These are phyloP conservation scores for Polytrichum commune DNA, from an alignment of 225 moss, liverwort and hornwort genomes.

Conservation along the genomic window DNA sequence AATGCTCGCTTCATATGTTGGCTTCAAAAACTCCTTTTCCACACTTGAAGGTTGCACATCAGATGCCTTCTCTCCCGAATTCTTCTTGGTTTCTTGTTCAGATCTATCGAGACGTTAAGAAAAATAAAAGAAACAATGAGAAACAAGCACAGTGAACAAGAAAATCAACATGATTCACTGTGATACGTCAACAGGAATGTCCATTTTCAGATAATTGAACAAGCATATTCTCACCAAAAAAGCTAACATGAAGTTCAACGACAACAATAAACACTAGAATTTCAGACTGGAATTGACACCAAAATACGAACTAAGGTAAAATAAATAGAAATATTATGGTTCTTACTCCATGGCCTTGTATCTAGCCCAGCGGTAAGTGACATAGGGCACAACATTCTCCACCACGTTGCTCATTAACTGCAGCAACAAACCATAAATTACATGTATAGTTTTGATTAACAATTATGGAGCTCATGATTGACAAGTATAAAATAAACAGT, in stretches of 20 bases:
- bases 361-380: conserved; percentile 80
- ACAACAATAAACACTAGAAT: too few relatives aligned
- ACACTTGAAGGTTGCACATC: conserved; percentile 41
- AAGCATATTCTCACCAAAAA: too few relatives aligned
- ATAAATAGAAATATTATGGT: neutral
- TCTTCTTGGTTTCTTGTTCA: conserved; percentile 66
- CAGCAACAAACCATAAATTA: neutral
- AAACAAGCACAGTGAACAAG: too few relatives aligned
- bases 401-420: conserved; percentile 87
- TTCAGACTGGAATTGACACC: too few relatives aligned
- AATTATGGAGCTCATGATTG: too few relatives aligned
- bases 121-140: too few relatives aligned
- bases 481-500: too few relatives aligned
- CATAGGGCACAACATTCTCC: conserved; percentile 83
- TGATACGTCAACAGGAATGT: too few relatives aligned
- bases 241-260: too few relatives aligned
- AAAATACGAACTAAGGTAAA: neutral
- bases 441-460: too few relatives aligned
- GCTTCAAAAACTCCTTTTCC: conserved; percentile 69
- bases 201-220: too few relatives aligned
- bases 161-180: too few relatives aligned
- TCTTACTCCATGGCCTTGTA: conserved; percentile 66
- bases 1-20: conserved; percentile 70
- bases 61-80: conserved; percentile 69
- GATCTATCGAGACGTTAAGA: conserved; percentile 19